Evolutionary conservation across 352 stramenopile genomes (phyloP), one percentile per base, ranked within the genome.

Genomic region (Nothophytophthora sp.): DNA sequence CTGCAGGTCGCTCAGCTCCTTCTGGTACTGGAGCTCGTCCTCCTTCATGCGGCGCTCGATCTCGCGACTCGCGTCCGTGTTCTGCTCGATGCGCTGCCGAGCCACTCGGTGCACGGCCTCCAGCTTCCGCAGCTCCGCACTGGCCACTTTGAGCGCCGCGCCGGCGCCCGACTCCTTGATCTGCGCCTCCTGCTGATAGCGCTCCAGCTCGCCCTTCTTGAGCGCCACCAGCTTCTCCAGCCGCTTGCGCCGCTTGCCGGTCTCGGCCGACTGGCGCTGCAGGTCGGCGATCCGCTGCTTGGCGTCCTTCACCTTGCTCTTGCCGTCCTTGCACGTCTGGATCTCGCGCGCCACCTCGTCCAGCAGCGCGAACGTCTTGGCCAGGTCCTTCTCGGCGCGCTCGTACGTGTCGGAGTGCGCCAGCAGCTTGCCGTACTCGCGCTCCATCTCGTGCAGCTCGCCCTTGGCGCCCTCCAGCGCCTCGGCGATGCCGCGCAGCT

Each of bases 381-480:
- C 25, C 46, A 87, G 66, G 34, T 95, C 85, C 47, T 84, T 90
- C 46, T 88, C 78, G 3, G 80, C 63, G 39, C 75, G 68, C 44
- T 78, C 62, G 33, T 92, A 90, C 40, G 79, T 84, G 30, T 86
- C 78, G 19, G 82, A 69, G 60, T 84, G 81, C 49, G 59, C 67
- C 5, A 85, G 49, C 13, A 92, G 65, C 18, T 85, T 77, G 12
- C 59, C 67, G 24, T 77, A 56, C 15, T 77, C 73, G 22, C 80
- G 75, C 50, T 95, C 80, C 47, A 92, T 76, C n/a, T 63, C 70
- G 29, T 67, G 60, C 29, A 92, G 50, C 34, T 89, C 69, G 23
- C 86, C 69, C 40, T 86, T 94, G 18, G 81, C 82, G 12, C 78
- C 73, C 13, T 90, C 80, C 4, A 98, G 55, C 34, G 82, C 60